Evolutionary conservation across 768 basidiomycete species (phyloP).

Genomic region (Galerina marginata): DNA sequence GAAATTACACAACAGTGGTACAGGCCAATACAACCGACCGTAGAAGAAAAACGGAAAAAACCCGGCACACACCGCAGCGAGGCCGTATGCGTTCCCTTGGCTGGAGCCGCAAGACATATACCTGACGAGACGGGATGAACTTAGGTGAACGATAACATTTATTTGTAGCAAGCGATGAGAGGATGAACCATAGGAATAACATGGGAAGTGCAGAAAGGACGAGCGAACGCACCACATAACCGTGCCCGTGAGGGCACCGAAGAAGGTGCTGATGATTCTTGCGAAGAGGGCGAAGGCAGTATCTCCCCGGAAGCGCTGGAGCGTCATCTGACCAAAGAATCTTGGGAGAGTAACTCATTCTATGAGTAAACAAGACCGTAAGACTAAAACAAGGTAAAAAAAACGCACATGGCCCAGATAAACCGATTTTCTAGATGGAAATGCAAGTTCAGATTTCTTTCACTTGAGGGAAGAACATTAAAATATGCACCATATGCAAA

Average conservation of each 20-base stretch:
- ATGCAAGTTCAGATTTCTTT: constrained; percentile 3
- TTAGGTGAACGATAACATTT: too few relatives aligned
- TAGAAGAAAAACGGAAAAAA: constrained; percentile 78
- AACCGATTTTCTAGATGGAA: constrained; percentile 56
- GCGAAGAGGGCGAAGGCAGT: constrained; percentile 69
- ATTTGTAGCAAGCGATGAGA: background rate
- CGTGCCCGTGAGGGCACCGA: constrained; percentile 66
- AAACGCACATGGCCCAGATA: constrained; percentile 71
- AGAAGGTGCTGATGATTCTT: constrained; percentile 67
- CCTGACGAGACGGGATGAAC: constrained; percentile 39
- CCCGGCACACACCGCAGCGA: constrained; percentile 70
- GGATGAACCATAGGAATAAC: background rate
- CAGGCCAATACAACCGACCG: constrained; percentile 75
- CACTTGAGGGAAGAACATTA: background rate
- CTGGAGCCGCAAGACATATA: constrained; percentile 72
- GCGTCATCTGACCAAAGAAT: constrained; percentile 76
- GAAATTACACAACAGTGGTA: constrained; percentile 70
- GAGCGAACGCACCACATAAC: constrained; percentile 75
- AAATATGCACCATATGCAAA: constrained; percentile 37
- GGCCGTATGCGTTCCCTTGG: constrained; percentile 66
- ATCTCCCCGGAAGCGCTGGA: constrained; percentile 76
- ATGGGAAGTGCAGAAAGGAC: too few relatives aligned
- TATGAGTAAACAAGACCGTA: background rate
- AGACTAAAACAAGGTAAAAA: too few relatives aligned
- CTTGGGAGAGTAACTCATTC: constrained; percentile 35